These are phyloP conservation scores for Ilyonectria sp. DNA, from an alignment of 2,329 filamentous ascomycete genomes.

Conservation along the genomic window DNA sequence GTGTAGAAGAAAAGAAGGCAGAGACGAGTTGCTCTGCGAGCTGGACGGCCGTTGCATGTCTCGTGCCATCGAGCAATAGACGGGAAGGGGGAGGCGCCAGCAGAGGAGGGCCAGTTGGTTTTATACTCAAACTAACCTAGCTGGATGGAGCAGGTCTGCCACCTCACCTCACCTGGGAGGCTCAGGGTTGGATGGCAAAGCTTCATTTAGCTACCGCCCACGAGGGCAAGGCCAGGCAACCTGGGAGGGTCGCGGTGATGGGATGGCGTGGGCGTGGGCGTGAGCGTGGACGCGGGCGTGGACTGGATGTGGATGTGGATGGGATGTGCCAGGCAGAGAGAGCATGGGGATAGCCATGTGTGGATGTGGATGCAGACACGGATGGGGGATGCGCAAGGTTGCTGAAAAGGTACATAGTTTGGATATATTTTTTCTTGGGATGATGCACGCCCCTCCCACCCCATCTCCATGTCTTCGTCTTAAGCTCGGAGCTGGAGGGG, in stretches of 20 bases:
- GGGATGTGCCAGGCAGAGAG: conserved; percentile 30
- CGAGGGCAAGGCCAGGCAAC: conserved; percentile 32
- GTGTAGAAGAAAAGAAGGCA: conserved; percentile 28
- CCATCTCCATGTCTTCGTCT: conserved; percentile 24
- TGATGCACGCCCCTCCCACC: conserved; percentile 28
- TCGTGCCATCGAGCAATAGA: conserved; percentile 58
- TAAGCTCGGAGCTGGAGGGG: conserved; percentile 24
- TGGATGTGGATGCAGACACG: conserved; percentile 20
- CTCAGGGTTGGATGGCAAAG: conserved; percentile 29
- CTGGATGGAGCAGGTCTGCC: conserved; percentile 39
- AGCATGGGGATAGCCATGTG: conserved; percentile 12
- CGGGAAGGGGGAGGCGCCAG: conserved; percentile 47
- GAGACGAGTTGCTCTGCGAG: conserved; percentile 52
- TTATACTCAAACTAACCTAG: conserved; percentile 53
- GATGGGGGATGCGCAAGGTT: conserved; percentile 26
- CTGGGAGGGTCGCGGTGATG: conserved; percentile 19
- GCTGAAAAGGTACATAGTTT: conserved; percentile 19
- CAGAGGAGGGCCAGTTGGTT: conserved; percentile 58
- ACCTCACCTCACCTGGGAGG: conserved; percentile 10
- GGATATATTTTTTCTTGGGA: conserved; percentile 7
- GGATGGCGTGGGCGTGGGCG: conserved; percentile 27
- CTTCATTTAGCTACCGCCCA: conserved; percentile 36
- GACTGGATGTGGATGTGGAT: conserved; percentile 8
- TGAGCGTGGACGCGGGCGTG: neutral
- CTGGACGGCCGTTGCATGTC: conserved; percentile 57